Evolutionary conservation across 1,139 yeast genomes (phyloP), one percentile per base, ranked within the genome.

Genomic region (Yamadazyma dendronema): DNA sequence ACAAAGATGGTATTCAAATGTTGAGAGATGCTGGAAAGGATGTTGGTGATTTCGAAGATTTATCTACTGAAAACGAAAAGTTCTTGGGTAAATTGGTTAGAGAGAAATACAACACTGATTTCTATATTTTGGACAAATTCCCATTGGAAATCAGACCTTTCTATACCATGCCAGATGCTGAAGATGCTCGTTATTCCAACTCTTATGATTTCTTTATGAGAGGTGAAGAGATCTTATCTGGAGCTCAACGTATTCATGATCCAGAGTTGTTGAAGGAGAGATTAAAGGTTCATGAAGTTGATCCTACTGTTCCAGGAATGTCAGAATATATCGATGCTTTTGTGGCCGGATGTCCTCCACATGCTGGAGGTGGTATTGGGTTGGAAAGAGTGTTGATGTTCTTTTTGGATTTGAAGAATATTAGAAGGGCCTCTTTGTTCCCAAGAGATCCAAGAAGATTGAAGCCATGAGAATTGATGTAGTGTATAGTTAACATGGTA

Each of bases 311-410:
- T 46, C 85, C 89, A 24, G 97, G 97, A 47, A 72, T 90, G 56
- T 74, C 76, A 58, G 97, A 94, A 60, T 92, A 94, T 65, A 84
- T 88, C 44, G 90, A 90, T 48, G 95, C 96, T 15, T 92, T 94
- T 72, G 71, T 78, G 33, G 90, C 84, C 60, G 99, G 97, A 15
- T 92, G 97, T 74, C 83, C 96, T 48, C 98, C 99, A 35, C 99
- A 92, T 56, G 99, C 96, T 17, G 99, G 99, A 62, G 99, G 98
- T 70, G 99, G 99, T 67, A 92, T 92, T 61, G 99, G 99, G 54
- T 73, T 92, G 50, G 99, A 92, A 71, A 87, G 99, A 73, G 98
- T 92, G 30, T 89, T 92, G 48, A 92, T 92, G 97, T 92, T 92
- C 79, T 92, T 78, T 81, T 77, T 92, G 62, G 98, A 88, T 59